These are phyloP conservation scores for Stereum hirsutum DNA, from an alignment of 1,284 basidiomycete genomes.

Conservation along the genomic window DNA sequence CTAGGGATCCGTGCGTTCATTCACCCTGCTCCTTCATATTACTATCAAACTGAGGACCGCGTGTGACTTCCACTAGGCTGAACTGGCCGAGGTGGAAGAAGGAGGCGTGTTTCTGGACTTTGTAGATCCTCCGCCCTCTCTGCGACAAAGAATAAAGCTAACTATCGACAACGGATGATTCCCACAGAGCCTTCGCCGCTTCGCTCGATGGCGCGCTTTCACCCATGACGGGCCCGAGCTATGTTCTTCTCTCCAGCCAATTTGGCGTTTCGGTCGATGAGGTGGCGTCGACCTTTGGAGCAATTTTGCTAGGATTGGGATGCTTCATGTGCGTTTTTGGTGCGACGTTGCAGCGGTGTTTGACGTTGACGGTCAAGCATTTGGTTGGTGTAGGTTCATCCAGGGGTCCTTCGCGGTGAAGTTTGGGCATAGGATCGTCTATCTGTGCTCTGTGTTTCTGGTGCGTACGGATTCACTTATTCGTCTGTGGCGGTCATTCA, in stretches of 20 bases:
- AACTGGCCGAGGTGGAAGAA: constrained; percentile 39
- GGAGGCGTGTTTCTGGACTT: constrained; percentile 33
- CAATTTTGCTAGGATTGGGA: constrained; percentile 28
- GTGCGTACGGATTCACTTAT: constrained; percentile 14
- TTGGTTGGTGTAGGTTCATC: constrained; percentile 21
- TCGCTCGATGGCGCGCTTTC: constrained; percentile 34
- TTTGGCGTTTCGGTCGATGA: constrained; percentile 30
- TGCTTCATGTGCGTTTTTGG: constrained; percentile 25
- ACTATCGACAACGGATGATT: too few relatives aligned
- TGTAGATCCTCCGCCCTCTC: constrained; percentile 15
- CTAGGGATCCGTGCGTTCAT: constrained; percentile 31
- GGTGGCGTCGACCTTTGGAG: constrained; percentile 30
- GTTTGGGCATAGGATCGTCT: constrained; percentile 34
- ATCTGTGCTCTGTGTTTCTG: constrained; percentile 28
- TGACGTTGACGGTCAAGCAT: neutral
- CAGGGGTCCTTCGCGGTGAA: constrained; percentile 33
- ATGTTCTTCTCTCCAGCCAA: constrained; percentile 27
- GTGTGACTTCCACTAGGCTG: constrained; percentile 16
- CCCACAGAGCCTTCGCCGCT: constrained; percentile 25
- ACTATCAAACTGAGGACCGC: neutral
- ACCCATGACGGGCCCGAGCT: constrained; percentile 32
- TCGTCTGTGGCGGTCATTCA: neutral
- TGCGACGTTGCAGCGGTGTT: neutral
- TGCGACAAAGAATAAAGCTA: neutral
- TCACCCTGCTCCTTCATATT: neutral